phyloP scores from a whole-genome alignment of 495 filamentous ascomycete genomes.

The Neurospora cerealis region DNA sequence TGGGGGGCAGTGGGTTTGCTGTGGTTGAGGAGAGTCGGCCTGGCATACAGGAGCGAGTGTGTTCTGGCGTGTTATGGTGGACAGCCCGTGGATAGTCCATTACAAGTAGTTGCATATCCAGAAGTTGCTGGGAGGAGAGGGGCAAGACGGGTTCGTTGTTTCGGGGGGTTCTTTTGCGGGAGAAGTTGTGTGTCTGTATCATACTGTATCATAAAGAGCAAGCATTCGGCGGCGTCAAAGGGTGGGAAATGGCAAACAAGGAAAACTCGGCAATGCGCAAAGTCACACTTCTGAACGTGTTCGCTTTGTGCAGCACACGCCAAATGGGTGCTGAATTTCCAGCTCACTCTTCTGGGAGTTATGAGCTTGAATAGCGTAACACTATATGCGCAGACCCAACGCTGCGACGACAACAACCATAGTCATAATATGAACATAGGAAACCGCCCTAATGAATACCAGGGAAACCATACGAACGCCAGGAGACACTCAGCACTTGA shows the following conservation, averaged over 20 bases:
- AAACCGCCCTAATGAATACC: not conserved
- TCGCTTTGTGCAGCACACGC: not conserved
- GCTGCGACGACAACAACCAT: not conserved
- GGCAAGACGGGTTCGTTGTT: not conserved
- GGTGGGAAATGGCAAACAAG: not conserved
- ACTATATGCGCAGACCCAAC: not conserved
- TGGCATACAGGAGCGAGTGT: not conserved
- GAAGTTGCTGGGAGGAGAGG: not conserved
- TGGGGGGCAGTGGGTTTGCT: not conserved
- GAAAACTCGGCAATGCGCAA: not conserved
- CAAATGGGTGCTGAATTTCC: not conserved
- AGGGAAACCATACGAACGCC: constrained; percentile 14
- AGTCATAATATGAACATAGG: constrained; percentile 1
- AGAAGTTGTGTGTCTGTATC: not conserved
- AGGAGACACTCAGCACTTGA: constrained; percentile 46
- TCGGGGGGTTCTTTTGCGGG: not conserved
- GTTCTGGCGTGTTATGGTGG: not conserved
- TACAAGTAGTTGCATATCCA: not conserved
- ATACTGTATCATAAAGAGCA: not conserved
- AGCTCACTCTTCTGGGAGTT: not conserved
- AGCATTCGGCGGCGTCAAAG: not conserved
- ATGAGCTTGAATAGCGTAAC: not conserved
- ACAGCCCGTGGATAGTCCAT: not conserved
- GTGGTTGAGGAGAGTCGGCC: not conserved
- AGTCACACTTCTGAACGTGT: not conserved